phyloP scores from a whole-genome alignment of 495 filamentous ascomycete genomes.

The Cairneyella variabilis region DNA sequence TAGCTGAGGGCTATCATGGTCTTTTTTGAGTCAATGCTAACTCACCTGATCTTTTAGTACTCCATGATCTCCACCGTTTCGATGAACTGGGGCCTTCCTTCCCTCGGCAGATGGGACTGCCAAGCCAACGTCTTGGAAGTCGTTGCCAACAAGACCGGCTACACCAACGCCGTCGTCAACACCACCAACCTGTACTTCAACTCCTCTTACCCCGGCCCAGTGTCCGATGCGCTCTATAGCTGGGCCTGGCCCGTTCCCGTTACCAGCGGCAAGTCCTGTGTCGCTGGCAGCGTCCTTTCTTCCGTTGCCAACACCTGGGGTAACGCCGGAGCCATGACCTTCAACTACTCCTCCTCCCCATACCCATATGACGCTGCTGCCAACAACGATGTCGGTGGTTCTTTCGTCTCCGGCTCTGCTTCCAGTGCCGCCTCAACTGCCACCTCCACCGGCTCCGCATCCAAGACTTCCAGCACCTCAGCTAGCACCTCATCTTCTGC shows the following conservation, averaged over 20 bases:
- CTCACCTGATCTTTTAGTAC: no score
- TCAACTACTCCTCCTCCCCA: no score
- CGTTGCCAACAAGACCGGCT: constrained; percentile 49
- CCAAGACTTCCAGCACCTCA: no score
- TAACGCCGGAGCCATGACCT: no score
- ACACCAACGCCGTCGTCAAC: constrained; percentile 45
- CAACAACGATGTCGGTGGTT: no score
- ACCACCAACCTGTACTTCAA: constrained; percentile 40
- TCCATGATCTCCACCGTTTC: constrained; percentile 58
- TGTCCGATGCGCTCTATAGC: constrained; percentile 38
- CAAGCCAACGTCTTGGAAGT: constrained; percentile 54
- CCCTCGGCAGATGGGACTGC: constrained; percentile 57
- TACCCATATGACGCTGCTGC: no score
- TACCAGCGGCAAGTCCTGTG: constrained; percentile 36
- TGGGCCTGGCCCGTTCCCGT: constrained; percentile 40
- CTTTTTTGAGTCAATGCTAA: no score
- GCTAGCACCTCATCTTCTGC: no score
- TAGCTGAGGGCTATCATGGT: no score
- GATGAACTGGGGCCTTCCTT: constrained; percentile 46
- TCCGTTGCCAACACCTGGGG: constrained; percentile 39
- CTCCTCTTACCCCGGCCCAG: constrained; percentile 44
- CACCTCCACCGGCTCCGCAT: no score
- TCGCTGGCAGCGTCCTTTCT: constrained; percentile 43
- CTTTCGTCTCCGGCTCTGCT: no score
- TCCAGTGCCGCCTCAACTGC: no score